phyloP scores from a whole-genome alignment of 2,329 filamentous ascomycete species.

The Penicillium sp. region DNA sequence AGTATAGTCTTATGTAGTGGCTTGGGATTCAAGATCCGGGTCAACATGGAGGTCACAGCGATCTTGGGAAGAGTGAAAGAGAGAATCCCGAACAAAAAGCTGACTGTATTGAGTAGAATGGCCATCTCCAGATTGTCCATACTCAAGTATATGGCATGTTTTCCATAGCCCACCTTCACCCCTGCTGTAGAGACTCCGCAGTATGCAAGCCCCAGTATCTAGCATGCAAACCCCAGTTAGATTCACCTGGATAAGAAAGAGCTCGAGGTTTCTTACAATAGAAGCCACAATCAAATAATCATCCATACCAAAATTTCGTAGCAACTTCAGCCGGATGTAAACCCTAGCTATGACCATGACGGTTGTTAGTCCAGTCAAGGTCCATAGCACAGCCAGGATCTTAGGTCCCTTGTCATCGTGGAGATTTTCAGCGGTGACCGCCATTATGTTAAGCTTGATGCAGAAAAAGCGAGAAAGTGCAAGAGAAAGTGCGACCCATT shows the following conservation, averaged over 20 bases:
- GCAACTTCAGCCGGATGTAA: slow-evolving; percentile 34
- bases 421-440: slow-evolving; percentile 10
- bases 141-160: slow-evolving; percentile 38
- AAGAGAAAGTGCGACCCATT: not conserved
- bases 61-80: slow-evolving; percentile 34
- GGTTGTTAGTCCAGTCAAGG: slow-evolving; percentile 33
- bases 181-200: slow-evolving; percentile 38
- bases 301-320: slow-evolving; percentile 38
- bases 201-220: slow-evolving; percentile 39
- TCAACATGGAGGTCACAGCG: slow-evolving; percentile 30
- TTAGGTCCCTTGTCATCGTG: slow-evolving; percentile 37
- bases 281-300: slow-evolving; percentile 41
- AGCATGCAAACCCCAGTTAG: not conserved
- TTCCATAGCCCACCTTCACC: slow-evolving; percentile 43
- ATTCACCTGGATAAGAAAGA: not conserved
- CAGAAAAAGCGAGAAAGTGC: not conserved
- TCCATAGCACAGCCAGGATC: slow-evolving; percentile 35
- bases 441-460: slow-evolving; percentile 8
- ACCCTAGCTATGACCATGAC: slow-evolving; percentile 37
- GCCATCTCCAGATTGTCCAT: slow-evolving; percentile 30
- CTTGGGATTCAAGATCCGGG: slow-evolving; percentile 30
- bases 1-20: slow-evolving; percentile 17
- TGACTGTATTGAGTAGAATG: slow-evolving; percentile 27
- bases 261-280: slow-evolving; percentile 25
- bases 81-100: slow-evolving; percentile 32